Percentiles rank a stretch among this genome's conserved stretches.
phyloP scores from a whole-genome alignment of 352 stramenopile species.

The Pythium brassicae region DNA sequence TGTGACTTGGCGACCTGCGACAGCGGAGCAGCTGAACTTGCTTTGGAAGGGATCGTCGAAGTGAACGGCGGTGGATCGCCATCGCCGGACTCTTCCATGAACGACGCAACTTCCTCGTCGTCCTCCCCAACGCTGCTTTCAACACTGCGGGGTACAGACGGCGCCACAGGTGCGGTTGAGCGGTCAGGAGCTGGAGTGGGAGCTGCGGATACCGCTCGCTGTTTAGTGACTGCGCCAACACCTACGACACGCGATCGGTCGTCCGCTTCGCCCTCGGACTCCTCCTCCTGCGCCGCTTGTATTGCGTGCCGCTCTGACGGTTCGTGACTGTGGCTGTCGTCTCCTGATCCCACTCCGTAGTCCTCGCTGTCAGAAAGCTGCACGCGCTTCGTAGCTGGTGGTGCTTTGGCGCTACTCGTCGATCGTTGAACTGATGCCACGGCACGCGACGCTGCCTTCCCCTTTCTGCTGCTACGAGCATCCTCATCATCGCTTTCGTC shows the following conservation, averaged over 20 bases:
- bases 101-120: slow-evolving; percentile 9
- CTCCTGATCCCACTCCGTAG: slow-evolving; percentile 5
- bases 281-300: neutral
- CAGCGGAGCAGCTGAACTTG: neutral
- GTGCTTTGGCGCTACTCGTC: neutral
- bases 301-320: neutral
- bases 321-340: neutral
- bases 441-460: neutral
- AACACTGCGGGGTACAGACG: slow-evolving; percentile 1
- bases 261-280: slow-evolving; percentile 9
- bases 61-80: slow-evolving; percentile 12
- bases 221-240: neutral
- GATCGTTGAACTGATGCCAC: too few relatives aligned
- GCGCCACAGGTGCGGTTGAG: neutral
- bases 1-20: neutral
- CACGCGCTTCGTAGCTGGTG: neutral
- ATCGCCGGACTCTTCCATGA: slow-evolving; percentile 15
- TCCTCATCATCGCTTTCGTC: neutral
- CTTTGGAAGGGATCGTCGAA: neutral
- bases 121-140: slow-evolving; percentile 11
- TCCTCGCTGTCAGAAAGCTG: slow-evolving; percentile 10
- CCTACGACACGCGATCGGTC: neutral
- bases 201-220: neutral
- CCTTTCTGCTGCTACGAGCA: neutral
- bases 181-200: neutral